These are phyloP conservation scores for Penicillium olsonii DNA, from an alignment of 2,329 filamentous ascomycete species.

Conservation along the genomic window DNA sequence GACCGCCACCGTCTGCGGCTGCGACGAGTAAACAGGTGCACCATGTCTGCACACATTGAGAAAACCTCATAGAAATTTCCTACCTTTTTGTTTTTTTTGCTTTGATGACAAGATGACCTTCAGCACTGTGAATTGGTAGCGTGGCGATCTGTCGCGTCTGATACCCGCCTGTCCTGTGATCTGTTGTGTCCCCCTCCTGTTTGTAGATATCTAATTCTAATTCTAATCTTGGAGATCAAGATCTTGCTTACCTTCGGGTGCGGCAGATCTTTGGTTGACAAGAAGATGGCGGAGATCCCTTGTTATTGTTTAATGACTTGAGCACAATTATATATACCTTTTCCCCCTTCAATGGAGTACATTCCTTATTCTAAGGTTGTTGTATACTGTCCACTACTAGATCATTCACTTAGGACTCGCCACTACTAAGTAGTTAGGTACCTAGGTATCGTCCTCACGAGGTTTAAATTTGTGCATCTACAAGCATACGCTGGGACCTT, in stretches of 20 bases:
- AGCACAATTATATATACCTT: constrained; percentile 5
- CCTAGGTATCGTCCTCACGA: no score
- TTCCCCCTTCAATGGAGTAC: constrained; percentile 32
- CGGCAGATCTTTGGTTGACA: constrained; percentile 8
- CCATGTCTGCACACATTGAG: background rate
- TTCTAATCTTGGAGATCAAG: constrained; percentile 26
- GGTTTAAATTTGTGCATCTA: no score
- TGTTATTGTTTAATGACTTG: constrained; percentile 10
- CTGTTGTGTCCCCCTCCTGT: constrained; percentile 15
- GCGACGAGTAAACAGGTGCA: constrained; percentile 21
- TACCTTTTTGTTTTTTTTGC: constrained; percentile 1
- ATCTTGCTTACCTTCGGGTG: constrained; percentile 5
- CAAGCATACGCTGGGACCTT: no score
- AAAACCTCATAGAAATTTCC: constrained; percentile 1
- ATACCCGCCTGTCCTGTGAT: constrained; percentile 15
- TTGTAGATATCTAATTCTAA: constrained; percentile 40
- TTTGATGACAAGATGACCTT: constrained; percentile 23
- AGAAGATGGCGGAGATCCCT: constrained; percentile 1
- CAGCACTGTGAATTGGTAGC: constrained; percentile 19
- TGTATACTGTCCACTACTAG: background rate
- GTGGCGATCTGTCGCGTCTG: background rate
- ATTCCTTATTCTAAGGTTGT: constrained; percentile 29
- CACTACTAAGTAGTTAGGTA: no score
- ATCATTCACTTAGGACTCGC: no score
- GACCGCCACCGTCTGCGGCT: constrained; percentile 28